Evolutionary conservation across 257 asterid species (phyloP).

Genomic region (Verbena officinalis): DNA sequence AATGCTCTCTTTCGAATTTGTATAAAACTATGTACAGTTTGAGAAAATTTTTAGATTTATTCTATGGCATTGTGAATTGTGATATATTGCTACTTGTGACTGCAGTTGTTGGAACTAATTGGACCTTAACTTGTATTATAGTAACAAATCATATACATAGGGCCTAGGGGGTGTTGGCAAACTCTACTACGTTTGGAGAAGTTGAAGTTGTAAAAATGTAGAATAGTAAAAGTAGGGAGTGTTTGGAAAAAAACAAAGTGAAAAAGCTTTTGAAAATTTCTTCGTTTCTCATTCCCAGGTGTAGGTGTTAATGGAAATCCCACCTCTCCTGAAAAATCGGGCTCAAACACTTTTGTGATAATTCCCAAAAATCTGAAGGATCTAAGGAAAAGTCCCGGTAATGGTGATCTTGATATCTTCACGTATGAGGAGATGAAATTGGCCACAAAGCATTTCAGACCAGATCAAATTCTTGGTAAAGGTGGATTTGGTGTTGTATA

Average conservation of each 20-base stretch:
- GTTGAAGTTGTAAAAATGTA: too few relatives aligned
- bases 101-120: neutral
- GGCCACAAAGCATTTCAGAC: conserved; percentile 89
- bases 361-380: conserved; percentile 73
- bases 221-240: too few relatives aligned
- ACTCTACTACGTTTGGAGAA: too few relatives aligned
- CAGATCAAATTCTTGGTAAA: conserved; percentile 86
- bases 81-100: neutral
- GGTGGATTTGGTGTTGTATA: conserved; percentile 95
- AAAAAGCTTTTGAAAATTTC: too few relatives aligned
- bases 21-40: neutral
- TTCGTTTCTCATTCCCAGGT: too few relatives aligned
- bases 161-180: too few relatives aligned
- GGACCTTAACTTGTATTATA: conserved; percentile 10
- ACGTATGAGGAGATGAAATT: conserved; percentile 89
- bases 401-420: conserved; percentile 77
- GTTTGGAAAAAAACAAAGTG: too few relatives aligned
- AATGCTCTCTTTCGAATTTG: neutral
- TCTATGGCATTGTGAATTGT: neutral
- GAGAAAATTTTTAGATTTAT: neutral
- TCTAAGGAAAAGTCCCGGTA: conserved; percentile 71
- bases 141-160: too few relatives aligned
- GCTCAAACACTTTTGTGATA: conserved; percentile 45
- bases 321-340: conserved; percentile 41
- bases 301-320: conserved; percentile 38